Evolutionary conservation across 768 basidiomycete genomes (phyloP).

Genomic region (Leccinum uliginosum): DNA sequence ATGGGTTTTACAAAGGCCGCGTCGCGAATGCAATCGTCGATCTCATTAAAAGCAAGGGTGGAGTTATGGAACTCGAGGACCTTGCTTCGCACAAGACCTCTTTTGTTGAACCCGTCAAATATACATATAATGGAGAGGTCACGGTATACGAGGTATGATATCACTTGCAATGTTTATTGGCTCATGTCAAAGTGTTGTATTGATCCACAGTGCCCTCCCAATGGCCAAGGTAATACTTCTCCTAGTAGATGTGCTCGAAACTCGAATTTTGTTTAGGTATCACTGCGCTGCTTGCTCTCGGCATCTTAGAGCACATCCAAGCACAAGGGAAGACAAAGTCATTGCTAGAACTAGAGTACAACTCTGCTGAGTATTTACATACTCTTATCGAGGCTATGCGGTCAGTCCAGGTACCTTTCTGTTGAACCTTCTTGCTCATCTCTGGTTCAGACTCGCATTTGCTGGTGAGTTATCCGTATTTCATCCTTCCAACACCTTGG

Average conservation of each 20-base stretch:
- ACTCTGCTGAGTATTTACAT: conserved; percentile 87
- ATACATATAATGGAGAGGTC: conserved; percentile 81
- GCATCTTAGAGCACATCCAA: conserved; percentile 86
- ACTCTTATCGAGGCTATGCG: conserved; percentile 80
- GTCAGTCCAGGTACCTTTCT: conserved; percentile 33
- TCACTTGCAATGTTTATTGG: neutral
- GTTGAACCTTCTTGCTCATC: conserved; percentile 1
- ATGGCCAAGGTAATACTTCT: conserved; percentile 70
- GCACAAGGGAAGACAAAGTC: conserved; percentile 64
- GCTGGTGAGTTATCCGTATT: conserved; percentile 48
- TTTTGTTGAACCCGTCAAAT: conserved; percentile 87
- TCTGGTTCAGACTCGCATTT: conserved; percentile 53
- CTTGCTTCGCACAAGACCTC: conserved; percentile 76
- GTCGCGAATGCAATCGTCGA: conserved; percentile 88
- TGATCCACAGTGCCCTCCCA: conserved; percentile 77
- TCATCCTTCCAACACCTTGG: neutral
- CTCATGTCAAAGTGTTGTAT: neutral
- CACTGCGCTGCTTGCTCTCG: conserved; percentile 88
- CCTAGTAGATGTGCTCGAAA: neutral
- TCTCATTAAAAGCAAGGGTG: conserved; percentile 79
- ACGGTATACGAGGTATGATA: conserved; percentile 83
- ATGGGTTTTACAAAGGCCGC: conserved; percentile 91
- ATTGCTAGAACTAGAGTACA: conserved; percentile 80
- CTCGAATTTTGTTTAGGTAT: conserved; percentile 45
- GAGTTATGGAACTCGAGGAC: conserved; percentile 93